phyloP scores from a whole-genome alignment of 768 basidiomycete species.

The Trametes cinnabarina region DNA sequence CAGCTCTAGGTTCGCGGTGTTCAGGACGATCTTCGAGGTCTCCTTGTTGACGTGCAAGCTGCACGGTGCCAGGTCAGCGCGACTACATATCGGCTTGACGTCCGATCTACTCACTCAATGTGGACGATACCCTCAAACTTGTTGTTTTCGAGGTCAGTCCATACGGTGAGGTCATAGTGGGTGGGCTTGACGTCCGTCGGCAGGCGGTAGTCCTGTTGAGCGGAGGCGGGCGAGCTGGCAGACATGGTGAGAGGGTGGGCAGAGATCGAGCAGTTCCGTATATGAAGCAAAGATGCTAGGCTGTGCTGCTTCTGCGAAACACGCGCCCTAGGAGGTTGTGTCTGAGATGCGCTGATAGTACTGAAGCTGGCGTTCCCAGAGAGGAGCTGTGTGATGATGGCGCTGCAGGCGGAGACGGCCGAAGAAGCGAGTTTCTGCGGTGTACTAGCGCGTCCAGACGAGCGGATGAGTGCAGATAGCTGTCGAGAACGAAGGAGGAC shows the following conservation, averaged over 20 bases:
- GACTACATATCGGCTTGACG: too few relatives aligned
- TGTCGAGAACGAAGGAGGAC: not conserved
- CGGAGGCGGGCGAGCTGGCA: not conserved
- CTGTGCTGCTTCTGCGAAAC: not conserved
- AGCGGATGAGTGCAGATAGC: not conserved
- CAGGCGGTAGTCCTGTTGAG: constrained; percentile 46
- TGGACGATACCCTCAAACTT: constrained; percentile 76
- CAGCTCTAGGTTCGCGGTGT: constrained; percentile 62
- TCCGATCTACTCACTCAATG: constrained; percentile 49
- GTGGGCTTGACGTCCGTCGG: constrained; percentile 64
- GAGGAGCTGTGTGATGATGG: not conserved
- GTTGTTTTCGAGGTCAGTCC: constrained; percentile 77
- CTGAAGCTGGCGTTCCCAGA: not conserved
- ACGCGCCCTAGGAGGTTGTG: too few relatives aligned
- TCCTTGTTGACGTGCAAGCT: constrained; percentile 66
- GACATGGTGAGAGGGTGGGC: constrained; percentile 8
- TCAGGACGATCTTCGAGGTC: constrained; percentile 64
- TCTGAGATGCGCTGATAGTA: not conserved
- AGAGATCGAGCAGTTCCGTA: constrained; percentile 3
- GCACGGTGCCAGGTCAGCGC: not conserved
- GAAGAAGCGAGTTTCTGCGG: not conserved
- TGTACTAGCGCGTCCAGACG: not conserved
- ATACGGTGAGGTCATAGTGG: constrained; percentile 78
- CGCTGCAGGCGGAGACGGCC: not conserved
- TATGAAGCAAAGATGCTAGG: not conserved